Evolutionary conservation across 805 yeast species (phyloP), one percentile per base, ranked within the genome.

Genomic region (Wickerhamomyces bovis): DNA sequence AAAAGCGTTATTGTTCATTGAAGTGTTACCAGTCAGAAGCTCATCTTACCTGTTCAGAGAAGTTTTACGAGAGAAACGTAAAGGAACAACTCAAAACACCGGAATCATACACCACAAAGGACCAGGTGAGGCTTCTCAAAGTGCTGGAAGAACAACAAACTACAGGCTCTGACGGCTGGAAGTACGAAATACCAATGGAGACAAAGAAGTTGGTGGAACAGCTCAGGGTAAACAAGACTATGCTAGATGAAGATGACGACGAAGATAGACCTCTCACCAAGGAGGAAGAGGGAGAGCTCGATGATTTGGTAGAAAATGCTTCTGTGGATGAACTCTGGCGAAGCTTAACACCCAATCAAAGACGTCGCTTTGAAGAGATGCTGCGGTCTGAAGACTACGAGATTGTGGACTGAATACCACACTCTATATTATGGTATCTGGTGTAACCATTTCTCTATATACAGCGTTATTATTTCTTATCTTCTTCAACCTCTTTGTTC

Each of bases 1-100:
- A 22, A 6, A 36, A 30, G 25, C 41, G 25, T 8, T 49, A 49
- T 26, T 49, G 53, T 31, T 47, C 53, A 13, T 15, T 46, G 22
- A 39, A 26, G 4, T 49, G 53, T 23, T 49, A 22, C 41, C 46
- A 49, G 18, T 49, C 53, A 23, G 39, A 26, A 13, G 12, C 22
- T 13, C 53, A 47, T 40, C 31, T 22, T 11, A 8, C 18, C 4
- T 49, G 53, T 33, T 42, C 45, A 7, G 47, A 44, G 28, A 20
- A 28, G 18, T 49, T 49, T 23, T 39, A 41, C 16, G 42, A 43
- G 19, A 30, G 33, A 19, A 41, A 39, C 21, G 47, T 43, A 13
- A 22, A 30, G 25, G 45, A 45, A 18, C 18, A 26, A 21, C 20
- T 39, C 16, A 13, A 18, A n/a, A 16, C 6, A 12, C 10, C 7